Evolutionary conservation across 192 early-diverging fungal species (phyloP).

Genomic region (Polychytrium aggregatum): DNA sequence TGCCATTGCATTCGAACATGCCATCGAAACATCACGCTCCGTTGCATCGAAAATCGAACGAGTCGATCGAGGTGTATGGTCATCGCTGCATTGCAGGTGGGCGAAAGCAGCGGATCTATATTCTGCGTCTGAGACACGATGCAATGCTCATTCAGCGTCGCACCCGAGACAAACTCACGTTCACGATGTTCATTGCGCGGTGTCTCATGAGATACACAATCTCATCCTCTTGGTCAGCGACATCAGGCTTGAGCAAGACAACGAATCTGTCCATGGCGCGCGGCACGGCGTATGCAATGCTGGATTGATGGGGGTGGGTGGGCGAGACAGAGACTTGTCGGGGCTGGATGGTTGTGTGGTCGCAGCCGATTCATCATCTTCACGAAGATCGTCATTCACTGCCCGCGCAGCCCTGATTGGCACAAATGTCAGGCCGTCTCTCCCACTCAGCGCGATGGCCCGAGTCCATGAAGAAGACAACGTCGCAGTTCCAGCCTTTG

Average conservation of each 20-base stretch:
- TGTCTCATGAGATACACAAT: constrained; percentile 20
- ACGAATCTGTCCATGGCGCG: constrained; percentile 17
- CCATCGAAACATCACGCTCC: not conserved
- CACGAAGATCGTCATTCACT: no score
- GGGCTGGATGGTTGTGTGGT: no score
- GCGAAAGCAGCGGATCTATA: not conserved
- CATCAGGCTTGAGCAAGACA: constrained; percentile 30
- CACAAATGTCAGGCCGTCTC: no score
- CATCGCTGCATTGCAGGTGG: not conserved
- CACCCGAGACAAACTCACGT: constrained; percentile 14
- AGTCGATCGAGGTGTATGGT: no score
- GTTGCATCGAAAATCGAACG: not conserved
- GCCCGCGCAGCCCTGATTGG: no score
- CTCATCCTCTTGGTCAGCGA: constrained; percentile 13
- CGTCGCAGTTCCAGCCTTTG: no score
- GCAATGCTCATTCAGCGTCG: not conserved
- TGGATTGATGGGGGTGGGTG: no score
- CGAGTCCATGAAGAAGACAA: no score
- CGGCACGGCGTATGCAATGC: no score
- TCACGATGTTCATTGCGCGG: constrained; percentile 31
- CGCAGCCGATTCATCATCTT: no score
- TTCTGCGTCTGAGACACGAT: not conserved
- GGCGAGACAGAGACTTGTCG: no score
- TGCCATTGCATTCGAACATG: not conserved
- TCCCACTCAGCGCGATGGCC: no score